phyloP scores from a whole-genome alignment of 2,329 filamentous ascomycete species.

The Ophiostoma quercus region DNA sequence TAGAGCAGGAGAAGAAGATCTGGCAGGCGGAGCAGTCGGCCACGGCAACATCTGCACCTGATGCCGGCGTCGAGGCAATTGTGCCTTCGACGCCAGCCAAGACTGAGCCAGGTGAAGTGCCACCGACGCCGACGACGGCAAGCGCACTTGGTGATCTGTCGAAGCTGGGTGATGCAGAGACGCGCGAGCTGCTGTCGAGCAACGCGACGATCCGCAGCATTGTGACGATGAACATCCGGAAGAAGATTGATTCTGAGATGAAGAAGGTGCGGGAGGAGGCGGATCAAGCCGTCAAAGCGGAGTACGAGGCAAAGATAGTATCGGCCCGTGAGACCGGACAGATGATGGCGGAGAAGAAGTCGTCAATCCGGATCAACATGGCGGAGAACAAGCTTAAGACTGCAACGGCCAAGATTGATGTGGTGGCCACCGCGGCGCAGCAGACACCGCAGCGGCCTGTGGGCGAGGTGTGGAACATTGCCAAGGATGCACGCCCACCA shows the following conservation, averaged over 20 bases:
- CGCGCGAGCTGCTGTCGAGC: constrained; percentile 52
- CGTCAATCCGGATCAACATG: constrained; percentile 71
- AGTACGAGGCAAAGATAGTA: constrained; percentile 50
- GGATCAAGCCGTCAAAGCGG: constrained; percentile 43
- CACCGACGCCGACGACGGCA: constrained; percentile 35
- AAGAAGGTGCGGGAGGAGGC: constrained; percentile 53
- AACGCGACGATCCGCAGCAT: constrained; percentile 56
- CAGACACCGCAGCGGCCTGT: constrained; percentile 82
- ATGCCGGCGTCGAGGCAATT: background rate
- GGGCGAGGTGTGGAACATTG: constrained; percentile 78
- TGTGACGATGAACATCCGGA: constrained; percentile 59
- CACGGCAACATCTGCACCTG: background rate
- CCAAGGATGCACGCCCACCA: constrained; percentile 58
- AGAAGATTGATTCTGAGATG: constrained; percentile 63
- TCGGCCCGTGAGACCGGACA: constrained; percentile 59
- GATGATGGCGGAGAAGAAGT: constrained; percentile 69
- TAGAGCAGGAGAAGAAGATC: constrained; percentile 60
- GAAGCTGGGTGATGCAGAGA: constrained; percentile 50
- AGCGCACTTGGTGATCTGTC: constrained; percentile 38
- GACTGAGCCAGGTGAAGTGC: constrained; percentile 27
- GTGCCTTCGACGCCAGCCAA: constrained; percentile 20
- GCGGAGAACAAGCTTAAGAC: constrained; percentile 61
- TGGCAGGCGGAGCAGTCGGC: constrained; percentile 50
- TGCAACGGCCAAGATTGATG: constrained; percentile 65
- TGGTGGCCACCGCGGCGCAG: constrained; percentile 75